Base-by-base conservation (phyloP, 441 rosid genomes). In the Sinapis alba region DNA sequence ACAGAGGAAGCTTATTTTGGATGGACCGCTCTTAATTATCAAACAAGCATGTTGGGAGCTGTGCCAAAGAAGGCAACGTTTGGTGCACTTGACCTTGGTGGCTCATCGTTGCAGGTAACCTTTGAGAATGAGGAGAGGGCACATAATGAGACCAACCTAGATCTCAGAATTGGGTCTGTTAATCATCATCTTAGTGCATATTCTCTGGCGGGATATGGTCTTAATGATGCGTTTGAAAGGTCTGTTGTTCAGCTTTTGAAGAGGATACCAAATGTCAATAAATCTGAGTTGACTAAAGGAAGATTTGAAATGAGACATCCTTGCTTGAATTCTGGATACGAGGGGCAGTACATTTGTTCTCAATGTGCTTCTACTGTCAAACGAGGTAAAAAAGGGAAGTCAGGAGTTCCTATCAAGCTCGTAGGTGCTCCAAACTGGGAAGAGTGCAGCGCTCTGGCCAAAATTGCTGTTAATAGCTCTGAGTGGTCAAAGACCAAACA, bases 1-100 rank as follows among this genome's bases (percentile, higher is more conserved):
- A 86, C 88, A 71, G 97, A 96, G 79, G 99, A 96, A 84, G 99
- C 99, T 72, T 96, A 91, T 82, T 88, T 72, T 69, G 99, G 98
- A 71, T 96, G 99, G 99, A 88, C 90, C 1, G 97, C 99, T 62
- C 91, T 96, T 70, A 96, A 96, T 76, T 93, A 96, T 77, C 89
- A 75, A 68, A 87, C 85, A 4, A 80, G 84, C 64, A 85, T 81
- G 81, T 82, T 96, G 69, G 98, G 96, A 74, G 82, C 84, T 18
- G 45, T 66, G 57, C 97, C 93, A 10, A 90, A 88, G 79, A 90
- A 84, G 76, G 84, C 83, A 61, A 96, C 98, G 58, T 93, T 90
- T 84, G 99, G 99, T 77, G 86, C 99, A 34, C 98, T 96, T 73
- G 99, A 96, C 81, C 80, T 96, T 83, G 99, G 98, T 56, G 99